Base-by-base conservation (phyloP, 2,329 filamentous ascomycete species). In the Fonsecaea monophora region DNA sequence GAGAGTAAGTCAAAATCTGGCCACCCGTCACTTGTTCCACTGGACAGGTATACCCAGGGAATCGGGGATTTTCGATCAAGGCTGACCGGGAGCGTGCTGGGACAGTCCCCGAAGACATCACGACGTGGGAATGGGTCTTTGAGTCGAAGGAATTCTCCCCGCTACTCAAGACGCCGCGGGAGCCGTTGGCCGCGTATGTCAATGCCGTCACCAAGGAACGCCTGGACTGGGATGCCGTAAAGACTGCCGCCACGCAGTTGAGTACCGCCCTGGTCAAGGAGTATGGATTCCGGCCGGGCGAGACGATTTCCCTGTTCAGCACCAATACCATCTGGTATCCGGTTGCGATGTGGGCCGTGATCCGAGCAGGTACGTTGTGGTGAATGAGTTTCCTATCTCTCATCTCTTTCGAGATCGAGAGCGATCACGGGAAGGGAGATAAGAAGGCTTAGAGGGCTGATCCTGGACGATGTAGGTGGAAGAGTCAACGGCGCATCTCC, bases 251-350 rank as follows among this genome's bases (percentile, higher is more conserved):
- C 0, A 88, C 83, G 0, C 80, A 84, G 64, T 79, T 90, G 21
- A 88, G 86, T 1, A 89, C 87, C 0, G 85, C 86, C 0, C 78
- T 90, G 21, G 81, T 84, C 10, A 83, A 80, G 64, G 81, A 83
- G 9, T 85, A 86, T 77, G 83, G 82, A 1, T 79, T 90, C 37
- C 73, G 81, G 53, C 73, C 80, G 8, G 84, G 84, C 2, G 81
- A 90, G 4, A 86, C 85, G 0, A 83, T 89, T 1, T 81, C 85
- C 0, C 77, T 90, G 1, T 90, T 89, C 77, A 85, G 83, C 62
- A 84, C 84, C 25, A 90, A 90, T 72, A 87, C 85, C 15, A 85
- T 90, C 62, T 90, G 87, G 87, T 90, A 89, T 72, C 87, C 88
- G 0, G 84, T 89, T 3, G 86, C 85, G 9, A 85, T 89, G 80